A percentile compares a stretch with the other conserved stretches of the same genome.
Evolutionary conservation across 2,329 filamentous ascomycete species (phyloP).

Genomic region (Hypoxylon sp.): DNA sequence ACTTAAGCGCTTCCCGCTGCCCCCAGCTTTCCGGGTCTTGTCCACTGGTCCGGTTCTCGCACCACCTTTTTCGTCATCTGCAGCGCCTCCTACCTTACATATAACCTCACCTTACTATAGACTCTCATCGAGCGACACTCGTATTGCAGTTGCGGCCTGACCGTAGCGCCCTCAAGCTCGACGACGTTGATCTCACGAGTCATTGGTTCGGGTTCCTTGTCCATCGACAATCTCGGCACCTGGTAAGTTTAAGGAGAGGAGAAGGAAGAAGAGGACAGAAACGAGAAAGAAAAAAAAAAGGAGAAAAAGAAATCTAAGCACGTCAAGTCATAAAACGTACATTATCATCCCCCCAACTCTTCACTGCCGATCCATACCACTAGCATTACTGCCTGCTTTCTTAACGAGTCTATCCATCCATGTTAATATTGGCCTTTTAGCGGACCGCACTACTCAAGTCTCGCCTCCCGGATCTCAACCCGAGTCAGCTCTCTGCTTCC

Average conservation of each 20-base stretch:
- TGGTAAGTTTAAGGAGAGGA: constrained; percentile 18
- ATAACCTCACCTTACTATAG: constrained; percentile 17
- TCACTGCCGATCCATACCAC: constrained; percentile 27
- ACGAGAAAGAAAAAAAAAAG: too few relatives aligned
- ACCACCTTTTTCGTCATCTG: constrained; percentile 24
- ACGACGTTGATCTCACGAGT: constrained; percentile 6
- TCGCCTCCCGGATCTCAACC: constrained; percentile 28
- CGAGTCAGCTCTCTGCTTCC: constrained; percentile 25
- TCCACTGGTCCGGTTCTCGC: constrained; percentile 26
- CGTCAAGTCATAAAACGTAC: constrained; percentile 31
- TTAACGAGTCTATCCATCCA: constrained; percentile 19
- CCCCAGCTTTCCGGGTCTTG: constrained; percentile 8
- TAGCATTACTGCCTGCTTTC: constrained; percentile 23
- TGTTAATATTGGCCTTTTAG: constrained; percentile 37
- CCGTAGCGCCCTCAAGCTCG: constrained; percentile 9
- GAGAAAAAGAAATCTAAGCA: constrained; percentile 16
- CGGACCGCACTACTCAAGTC: constrained; percentile 29
- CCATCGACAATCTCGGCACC: constrained; percentile 11
- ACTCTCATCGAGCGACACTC: constrained; percentile 8
- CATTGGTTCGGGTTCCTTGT: background rate
- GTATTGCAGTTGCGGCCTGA: constrained; percentile 31
- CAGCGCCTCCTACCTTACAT: constrained; percentile 21
- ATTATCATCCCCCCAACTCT: constrained; percentile 23
- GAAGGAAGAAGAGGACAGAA: background rate
- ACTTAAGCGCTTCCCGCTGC: constrained; percentile 10